phyloP scores from a whole-genome alignment of 768 basidiomycete species.

The Mycena polygramma region DNA sequence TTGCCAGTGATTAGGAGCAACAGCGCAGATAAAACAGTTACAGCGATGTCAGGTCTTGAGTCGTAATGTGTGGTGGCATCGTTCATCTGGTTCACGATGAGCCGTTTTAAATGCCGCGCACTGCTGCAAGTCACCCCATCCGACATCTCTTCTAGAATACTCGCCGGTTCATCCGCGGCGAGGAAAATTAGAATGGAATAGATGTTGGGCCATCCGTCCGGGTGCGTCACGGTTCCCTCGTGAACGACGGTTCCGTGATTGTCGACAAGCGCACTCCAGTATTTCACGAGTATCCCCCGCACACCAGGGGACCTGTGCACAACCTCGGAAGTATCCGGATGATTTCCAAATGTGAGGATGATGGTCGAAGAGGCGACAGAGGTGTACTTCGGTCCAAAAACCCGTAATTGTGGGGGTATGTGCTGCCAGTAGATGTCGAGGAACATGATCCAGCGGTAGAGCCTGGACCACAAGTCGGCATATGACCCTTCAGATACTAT shows the following conservation, averaged over 20 bases:
- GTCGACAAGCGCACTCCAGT: not conserved
- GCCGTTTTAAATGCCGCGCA: not conserved
- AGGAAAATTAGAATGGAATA: not conserved
- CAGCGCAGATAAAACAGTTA: not conserved
- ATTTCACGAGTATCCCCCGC: not conserved
- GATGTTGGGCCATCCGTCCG: not conserved
- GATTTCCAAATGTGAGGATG: no score
- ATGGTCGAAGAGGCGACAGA: not conserved
- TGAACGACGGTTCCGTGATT: no score
- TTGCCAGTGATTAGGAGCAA: not conserved
- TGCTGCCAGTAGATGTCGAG: not conserved
- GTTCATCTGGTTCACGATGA: not conserved
- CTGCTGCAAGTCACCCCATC: constrained; percentile 1
- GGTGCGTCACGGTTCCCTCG: not conserved
- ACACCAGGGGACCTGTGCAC: not conserved
- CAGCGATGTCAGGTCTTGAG: not conserved
- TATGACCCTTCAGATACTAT: not conserved
- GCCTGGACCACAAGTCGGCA: not conserved
- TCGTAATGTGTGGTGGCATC: not conserved
- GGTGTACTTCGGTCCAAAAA: not conserved
- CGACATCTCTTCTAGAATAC: not conserved
- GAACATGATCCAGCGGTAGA: not conserved
- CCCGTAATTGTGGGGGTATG: not conserved
- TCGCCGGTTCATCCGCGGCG: no score
- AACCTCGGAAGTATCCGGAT: not conserved